phyloP scores from a whole-genome alignment of 768 basidiomycete species.

The Leccinum sublutescens region DNA sequence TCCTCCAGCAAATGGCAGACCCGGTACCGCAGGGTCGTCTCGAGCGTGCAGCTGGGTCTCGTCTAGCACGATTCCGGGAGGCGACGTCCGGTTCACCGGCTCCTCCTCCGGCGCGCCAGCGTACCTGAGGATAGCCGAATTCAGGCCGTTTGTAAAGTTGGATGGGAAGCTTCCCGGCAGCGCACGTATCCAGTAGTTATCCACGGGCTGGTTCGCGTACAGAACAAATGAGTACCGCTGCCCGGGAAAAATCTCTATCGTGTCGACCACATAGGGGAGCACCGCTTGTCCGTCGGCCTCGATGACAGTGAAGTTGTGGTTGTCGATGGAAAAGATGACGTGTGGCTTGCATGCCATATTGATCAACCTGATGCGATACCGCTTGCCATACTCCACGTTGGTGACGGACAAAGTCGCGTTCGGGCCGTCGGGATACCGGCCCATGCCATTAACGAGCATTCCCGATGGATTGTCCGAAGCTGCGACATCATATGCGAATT shows the following conservation, averaged over 20 bases:
- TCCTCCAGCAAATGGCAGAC: conserved; percentile 34
- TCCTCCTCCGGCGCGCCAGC: conserved; percentile 35
- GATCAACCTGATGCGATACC: conserved; percentile 41
- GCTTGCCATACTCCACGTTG: conserved; percentile 31
- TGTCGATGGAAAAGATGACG: conserved; percentile 44
- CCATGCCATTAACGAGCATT: conserved; percentile 40
- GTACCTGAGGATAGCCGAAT: conserved; percentile 46
- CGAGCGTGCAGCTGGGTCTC: conserved; percentile 41
- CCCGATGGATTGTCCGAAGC: conserved; percentile 17
- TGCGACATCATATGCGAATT: conserved; percentile 19
- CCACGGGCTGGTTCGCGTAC: conserved; percentile 31
- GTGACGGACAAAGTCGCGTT: conserved; percentile 35
- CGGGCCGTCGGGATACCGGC: conserved; percentile 36
- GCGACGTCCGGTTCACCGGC: conserved; percentile 24
- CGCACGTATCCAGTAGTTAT: conserved; percentile 44
- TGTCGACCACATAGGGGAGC: conserved; percentile 37
- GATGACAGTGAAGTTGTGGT: conserved; percentile 45
- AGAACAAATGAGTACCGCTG: conserved; percentile 53
- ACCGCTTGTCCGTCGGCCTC: conserved; percentile 45
- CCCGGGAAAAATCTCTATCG: conserved; percentile 44
- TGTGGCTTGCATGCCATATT: conserved; percentile 45
- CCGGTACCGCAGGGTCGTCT: conserved; percentile 27
- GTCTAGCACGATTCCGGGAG: conserved; percentile 23
- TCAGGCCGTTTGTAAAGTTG: conserved; percentile 29
- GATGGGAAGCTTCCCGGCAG: conserved; percentile 20